Conservation (phyloP, 176 grass and related monocot genomes). For the Lolium rigidum region DNA sequence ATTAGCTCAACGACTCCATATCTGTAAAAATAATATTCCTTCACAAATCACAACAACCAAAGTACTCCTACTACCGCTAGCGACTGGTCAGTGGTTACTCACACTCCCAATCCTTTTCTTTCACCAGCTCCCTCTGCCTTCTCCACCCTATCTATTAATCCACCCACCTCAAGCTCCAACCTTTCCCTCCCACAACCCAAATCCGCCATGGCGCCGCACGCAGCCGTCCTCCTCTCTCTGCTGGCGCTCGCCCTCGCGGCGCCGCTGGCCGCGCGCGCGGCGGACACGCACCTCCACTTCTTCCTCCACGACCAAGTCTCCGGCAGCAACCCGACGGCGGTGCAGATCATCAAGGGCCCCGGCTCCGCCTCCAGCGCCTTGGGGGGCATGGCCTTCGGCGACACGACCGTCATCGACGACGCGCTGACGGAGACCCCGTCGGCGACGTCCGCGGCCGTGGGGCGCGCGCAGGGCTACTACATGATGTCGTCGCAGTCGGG, state of each 20-base stretch:
- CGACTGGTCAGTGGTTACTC: neutral
- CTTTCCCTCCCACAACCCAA: neutral
- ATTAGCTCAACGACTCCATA: neutral
- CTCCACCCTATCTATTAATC: slow-evolving; percentile 1
- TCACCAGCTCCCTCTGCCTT: slow-evolving; percentile 6
- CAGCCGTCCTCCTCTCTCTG: neutral
- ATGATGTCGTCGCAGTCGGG: slow-evolving; percentile 30
- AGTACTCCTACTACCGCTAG: no score
- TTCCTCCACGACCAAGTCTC: slow-evolving; percentile 52
- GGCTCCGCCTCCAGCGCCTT: neutral
- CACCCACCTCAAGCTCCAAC: neutral
- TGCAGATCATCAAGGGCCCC: slow-evolving; percentile 30
- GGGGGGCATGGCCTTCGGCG: slow-evolving; percentile 39
- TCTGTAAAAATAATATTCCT: neutral
- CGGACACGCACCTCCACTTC: slow-evolving; percentile 46
- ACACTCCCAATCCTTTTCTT: neutral
- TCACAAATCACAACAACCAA: slow-evolving; percentile 6
- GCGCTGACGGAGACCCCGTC: slow-evolving; percentile 32
- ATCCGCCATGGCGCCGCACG: neutral
- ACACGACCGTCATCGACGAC: slow-evolving; percentile 49
- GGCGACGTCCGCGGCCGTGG: slow-evolving; percentile 11
- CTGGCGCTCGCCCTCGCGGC: slow-evolving; percentile 3
- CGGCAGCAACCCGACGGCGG: slow-evolving; percentile 39
- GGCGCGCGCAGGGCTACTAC: slow-evolving; percentile 54
- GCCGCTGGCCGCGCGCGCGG: neutral